A percentile compares a stretch with the other conserved stretches of the same genome.
These are phyloP conservation scores for Yamadazyma trypodendri DNA, from an alignment of 1,139 yeast genomes.

Conservation along the genomic window DNA sequence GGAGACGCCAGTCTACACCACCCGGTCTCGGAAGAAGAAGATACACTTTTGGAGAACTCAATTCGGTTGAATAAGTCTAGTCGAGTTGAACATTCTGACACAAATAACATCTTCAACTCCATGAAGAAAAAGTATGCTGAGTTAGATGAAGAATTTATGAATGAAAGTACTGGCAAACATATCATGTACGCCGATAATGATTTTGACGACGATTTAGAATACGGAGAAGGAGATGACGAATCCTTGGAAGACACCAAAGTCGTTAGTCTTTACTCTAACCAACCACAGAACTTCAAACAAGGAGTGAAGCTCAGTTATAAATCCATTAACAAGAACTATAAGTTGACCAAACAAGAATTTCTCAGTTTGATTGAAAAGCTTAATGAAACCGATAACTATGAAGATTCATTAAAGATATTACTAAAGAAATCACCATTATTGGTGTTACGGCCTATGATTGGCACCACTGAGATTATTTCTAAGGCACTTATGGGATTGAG, in stretches of 20 bases:
- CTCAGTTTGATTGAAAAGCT: slow-evolving; percentile 59
- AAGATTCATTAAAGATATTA: slow-evolving; percentile 65
- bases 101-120: slow-evolving; percentile 11
- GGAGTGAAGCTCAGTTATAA: slow-evolving; percentile 74
- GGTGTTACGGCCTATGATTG: slow-evolving; percentile 81
- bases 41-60: slow-evolving; percentile 14
- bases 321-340: slow-evolving; percentile 68
- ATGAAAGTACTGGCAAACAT: slow-evolving; percentile 12
- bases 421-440: slow-evolving; percentile 79
- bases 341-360: slow-evolving; percentile 65
- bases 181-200: background rate
- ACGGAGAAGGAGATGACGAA: slow-evolving; percentile 25
- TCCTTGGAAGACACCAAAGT: slow-evolving; percentile 46
- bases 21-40: slow-evolving; percentile 11
- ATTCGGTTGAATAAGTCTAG: slow-evolving; percentile 12
- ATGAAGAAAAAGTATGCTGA: slow-evolving; percentile 14
- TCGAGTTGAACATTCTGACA: slow-evolving; percentile 3
- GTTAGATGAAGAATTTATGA: slow-evolving; percentile 7
- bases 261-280: slow-evolving; percentile 81
- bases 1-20: slow-evolving; percentile 1
- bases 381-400: slow-evolving; percentile 60
- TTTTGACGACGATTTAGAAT: slow-evolving; percentile 11
- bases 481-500: slow-evolving; percentile 81
- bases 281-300: slow-evolving; percentile 67
- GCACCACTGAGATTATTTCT: slow-evolving; percentile 88